Base-by-base conservation (phyloP, 257 asterid genomes). In the Jacaranda copaia region DNA sequence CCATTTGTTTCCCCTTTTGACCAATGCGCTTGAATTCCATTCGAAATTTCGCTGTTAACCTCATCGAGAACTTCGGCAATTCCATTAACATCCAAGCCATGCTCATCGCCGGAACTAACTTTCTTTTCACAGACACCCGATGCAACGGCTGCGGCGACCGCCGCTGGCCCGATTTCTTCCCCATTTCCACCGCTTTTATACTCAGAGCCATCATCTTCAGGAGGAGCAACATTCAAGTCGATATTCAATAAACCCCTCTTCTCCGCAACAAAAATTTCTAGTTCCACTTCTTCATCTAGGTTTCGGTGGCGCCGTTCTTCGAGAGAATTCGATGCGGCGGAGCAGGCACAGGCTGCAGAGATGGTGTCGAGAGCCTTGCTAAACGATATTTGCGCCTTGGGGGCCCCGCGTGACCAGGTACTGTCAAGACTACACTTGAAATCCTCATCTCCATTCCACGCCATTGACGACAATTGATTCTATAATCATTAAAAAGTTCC, bases 221-320 rank as follows among this genome's bases (percentile, higher is more conserved):
- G 81, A 32, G 81, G 83, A 19, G 83, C 81, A 25, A 64, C 81
- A 66, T 84, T 84, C 80, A 84, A 70, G 85, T 84, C 87, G 79
- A 84, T 48, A 42, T 74, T 36, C 74, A 70, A 51, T 11, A 77
- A 67, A 36, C 81, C 79, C 71, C 81, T 77, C 77, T 55, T 80
- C 76, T 74, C 78, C 32, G 32, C 32, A 25, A 25, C 32, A 25
- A 25, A 25, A 25, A 25, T 25, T 25, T 25, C 32, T 25, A 1
- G 32, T 25, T 25, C 32, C 64, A 20, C 68, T 0, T 72, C 75
- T 43, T 60, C 77, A 19, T 38, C 73, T 20, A 8, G 72, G 16
- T 20, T 6, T 55, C 10, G 56, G 15, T n/a, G 15, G 32, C 46
- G 49, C 10, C 4, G 49, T 7, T 67, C 20, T 12, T 14, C 62